phyloP scores from a whole-genome alignment of 2,329 filamentous ascomycete genomes.

The Colletotrichum spinosum region DNA sequence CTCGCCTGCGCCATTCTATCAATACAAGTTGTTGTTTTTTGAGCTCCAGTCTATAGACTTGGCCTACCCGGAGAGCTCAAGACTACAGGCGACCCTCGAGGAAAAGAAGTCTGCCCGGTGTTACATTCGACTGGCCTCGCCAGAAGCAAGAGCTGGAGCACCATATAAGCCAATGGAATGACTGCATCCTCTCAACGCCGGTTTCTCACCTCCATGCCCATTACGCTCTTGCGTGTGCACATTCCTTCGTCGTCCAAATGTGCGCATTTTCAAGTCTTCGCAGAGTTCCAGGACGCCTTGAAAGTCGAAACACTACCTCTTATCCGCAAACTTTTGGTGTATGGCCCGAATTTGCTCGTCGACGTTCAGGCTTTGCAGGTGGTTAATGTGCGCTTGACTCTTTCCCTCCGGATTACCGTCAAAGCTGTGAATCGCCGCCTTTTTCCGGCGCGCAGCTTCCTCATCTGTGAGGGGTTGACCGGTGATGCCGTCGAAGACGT shows the following conservation, averaged over 20 bases:
- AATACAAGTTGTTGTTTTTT: too few relatives aligned
- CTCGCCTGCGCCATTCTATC: too few relatives aligned
- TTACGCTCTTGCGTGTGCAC: too few relatives aligned
- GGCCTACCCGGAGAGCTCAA: too few relatives aligned
- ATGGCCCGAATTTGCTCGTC: slow-evolving; percentile 84
- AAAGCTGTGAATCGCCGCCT: slow-evolving; percentile 71
- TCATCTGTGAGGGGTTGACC: slow-evolving; percentile 79
- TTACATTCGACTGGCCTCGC: too few relatives aligned
- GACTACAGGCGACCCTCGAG: too few relatives aligned
- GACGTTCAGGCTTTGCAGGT: slow-evolving; percentile 78
- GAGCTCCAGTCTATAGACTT: too few relatives aligned
- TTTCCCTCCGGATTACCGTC: slow-evolving; percentile 66
- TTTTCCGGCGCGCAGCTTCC: slow-evolving; percentile 80
- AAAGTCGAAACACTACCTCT: slow-evolving; percentile 11
- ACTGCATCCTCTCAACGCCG: slow-evolving; percentile 1
- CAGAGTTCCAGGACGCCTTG: not conserved
- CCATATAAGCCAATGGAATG: slow-evolving; percentile 2
- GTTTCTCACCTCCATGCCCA: slow-evolving; percentile 10
- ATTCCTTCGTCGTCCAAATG: too few relatives aligned
- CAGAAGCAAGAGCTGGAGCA: slow-evolving; percentile 13
- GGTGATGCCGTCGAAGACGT: slow-evolving; percentile 83
- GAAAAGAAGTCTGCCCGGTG: too few relatives aligned
- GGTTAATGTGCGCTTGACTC: slow-evolving; percentile 62
- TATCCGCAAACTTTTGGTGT: slow-evolving; percentile 63
- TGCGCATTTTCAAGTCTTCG: not conserved